Percentiles rank a stretch among this genome's conserved stretches.
phyloP scores from a whole-genome alignment of 2,329 filamentous ascomycete species.

The Phialophora tarda region DNA sequence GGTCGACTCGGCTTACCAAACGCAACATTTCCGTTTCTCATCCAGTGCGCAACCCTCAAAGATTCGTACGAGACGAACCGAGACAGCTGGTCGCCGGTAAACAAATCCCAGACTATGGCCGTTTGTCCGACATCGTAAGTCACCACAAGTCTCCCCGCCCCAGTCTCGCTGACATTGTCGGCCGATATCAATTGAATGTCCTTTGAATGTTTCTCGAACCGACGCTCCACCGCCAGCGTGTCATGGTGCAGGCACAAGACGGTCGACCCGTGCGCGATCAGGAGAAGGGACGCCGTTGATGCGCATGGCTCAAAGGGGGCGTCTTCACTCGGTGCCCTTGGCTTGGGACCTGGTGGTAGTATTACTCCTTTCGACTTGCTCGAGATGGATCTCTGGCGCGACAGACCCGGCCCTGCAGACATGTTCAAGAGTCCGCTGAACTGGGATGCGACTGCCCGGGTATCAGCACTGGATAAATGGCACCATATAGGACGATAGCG shows the following conservation, averaged over 20 bases:
- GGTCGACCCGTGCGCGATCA: conserved; percentile 81
- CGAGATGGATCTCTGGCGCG: conserved; percentile 38
- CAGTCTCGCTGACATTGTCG: conserved; percentile 87
- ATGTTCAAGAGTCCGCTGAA: conserved; percentile 19
- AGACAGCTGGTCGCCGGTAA: conserved; percentile 87
- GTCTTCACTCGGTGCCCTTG: conserved; percentile 42
- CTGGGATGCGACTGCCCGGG: conserved; percentile 24
- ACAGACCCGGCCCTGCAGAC: conserved; percentile 33
- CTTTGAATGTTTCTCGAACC: conserved; percentile 82
- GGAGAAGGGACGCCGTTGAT: conserved; percentile 86
- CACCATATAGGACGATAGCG: conserved; percentile 12
- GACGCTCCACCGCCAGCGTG: conserved; percentile 83
- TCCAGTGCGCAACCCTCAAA: conserved; percentile 85
- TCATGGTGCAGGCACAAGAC: conserved; percentile 92
- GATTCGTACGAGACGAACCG: conserved; percentile 92
- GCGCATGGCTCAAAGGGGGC: conserved; percentile 81
- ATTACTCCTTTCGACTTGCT: conserved; percentile 34
- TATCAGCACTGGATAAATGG: conserved; percentile 27
- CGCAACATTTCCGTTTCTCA: conserved; percentile 94
- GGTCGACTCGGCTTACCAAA: conserved; percentile 73
- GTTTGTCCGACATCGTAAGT: conserved; percentile 92
- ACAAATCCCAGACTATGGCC: conserved; percentile 94
- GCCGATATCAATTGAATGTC: conserved; percentile 83
- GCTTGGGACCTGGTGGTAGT: conserved; percentile 28
- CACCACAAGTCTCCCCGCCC: conserved; percentile 82